Base-by-base conservation (phyloP, 352 stramenopile genomes). In the Pythium rhizo-oryzae region DNA sequence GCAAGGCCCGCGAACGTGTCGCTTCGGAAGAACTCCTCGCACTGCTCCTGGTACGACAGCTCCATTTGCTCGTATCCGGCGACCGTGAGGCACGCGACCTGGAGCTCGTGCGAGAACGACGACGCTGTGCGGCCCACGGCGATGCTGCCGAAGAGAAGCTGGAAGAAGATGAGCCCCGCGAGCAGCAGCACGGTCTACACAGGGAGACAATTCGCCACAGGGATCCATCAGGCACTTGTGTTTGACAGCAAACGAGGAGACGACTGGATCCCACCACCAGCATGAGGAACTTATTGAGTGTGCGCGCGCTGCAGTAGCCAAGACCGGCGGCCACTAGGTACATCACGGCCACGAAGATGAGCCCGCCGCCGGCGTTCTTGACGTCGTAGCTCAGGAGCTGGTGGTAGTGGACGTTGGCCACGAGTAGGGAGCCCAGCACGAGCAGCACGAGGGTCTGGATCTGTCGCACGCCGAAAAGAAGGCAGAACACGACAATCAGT, bases 281-380 rank as follows among this genome's bases (percentile, higher is more conserved):
- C 30, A 94, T 66, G 52, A 94, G 74, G 60, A 79, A 94, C 62
- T 94, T 94, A 74, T 94, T 94, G 39, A 89, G 82, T 33, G 84
- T 84, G 24, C 77, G 71, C 23, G 84, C 79, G 39, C 70, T 89
- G 47, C 71, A 76, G 46, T 82, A 88, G 19, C 81, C 83, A 5
- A 92, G 72, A 25, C 63, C 53, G 0, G 76, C 82, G 5, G 67
- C 46, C 25, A 91, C 52, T 25, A 82, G 37, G 53, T 92, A 94
- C 39, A 91, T 54, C 12, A 89, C 7, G 0, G 78, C 82, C 5
- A 82, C 83, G 72, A 92, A 88, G 68, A 94, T 82, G 59, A 92
- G 77, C 2, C 83, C 85, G 25, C 82, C 79, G 43, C 84, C 84
- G 0, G 82, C 79, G 28, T 92, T 72, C 19, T 83, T 79, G 50